Conservation (phyloP, 2,329 filamentous ascomycete species). For the Colletotrichum tropicicola region DNA sequence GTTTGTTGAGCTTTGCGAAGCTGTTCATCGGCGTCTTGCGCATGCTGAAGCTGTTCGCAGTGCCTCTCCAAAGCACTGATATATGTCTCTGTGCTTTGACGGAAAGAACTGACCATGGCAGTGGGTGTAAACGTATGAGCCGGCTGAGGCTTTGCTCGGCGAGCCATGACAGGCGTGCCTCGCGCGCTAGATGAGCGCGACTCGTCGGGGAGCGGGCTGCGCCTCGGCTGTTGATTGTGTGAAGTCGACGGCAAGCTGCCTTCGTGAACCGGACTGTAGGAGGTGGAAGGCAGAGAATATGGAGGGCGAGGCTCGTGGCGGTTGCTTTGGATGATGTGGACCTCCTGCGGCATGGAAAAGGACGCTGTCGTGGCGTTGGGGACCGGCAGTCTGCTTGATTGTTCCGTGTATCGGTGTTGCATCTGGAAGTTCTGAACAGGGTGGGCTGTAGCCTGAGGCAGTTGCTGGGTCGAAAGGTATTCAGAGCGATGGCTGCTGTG, state of each 20-base stretch:
- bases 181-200: constrained; percentile 16
- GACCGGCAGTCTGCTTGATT: constrained; percentile 5
- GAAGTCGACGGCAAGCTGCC: constrained; percentile 16
- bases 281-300: constrained; percentile 11
- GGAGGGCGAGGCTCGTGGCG: constrained; percentile 13
- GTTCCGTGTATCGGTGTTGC: constrained; percentile 16
- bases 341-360: constrained; percentile 14
- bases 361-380: not conserved
- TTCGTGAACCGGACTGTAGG: constrained; percentile 19
- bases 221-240: constrained; percentile 10
- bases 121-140: constrained; percentile 21
- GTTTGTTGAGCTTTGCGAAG: not conserved
- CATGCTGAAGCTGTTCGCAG: constrained; percentile 15
- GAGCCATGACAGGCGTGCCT: constrained; percentile 21
- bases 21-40: not conserved
- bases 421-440: constrained; percentile 13
- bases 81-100: constrained; percentile 11
- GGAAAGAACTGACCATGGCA: constrained; percentile 18
- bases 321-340: constrained; percentile 22
- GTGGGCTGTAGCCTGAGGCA: constrained; percentile 1
- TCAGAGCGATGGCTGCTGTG: not conserved
- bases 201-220: constrained; percentile 23
- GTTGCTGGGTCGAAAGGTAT: constrained; percentile 7
- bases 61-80: constrained; percentile 6
- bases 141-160: constrained; percentile 15